phyloP scores from a whole-genome alignment of 352 stramenopile genomes.

The Phytophthora sojae region DNA sequence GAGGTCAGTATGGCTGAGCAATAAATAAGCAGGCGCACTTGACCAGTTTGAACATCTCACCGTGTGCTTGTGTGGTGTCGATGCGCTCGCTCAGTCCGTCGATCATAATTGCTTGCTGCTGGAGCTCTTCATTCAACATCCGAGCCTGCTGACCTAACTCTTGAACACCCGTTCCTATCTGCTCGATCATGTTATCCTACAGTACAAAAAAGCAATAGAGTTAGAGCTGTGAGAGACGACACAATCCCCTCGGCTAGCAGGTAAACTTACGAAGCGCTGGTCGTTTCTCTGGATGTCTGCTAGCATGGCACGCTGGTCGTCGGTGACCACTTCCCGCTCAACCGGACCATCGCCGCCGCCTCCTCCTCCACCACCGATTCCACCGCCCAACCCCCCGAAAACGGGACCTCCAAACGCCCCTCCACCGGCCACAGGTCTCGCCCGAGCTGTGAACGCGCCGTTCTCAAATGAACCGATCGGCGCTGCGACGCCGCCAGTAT shows the following conservation, averaged over 20 bases:
- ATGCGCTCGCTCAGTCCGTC: conserved; percentile 83
- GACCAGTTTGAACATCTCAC: conserved; percentile 32
- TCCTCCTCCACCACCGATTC: conserved; percentile 33
- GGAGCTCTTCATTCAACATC: conserved; percentile 84
- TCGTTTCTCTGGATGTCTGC: conserved; percentile 86
- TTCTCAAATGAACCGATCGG: conserved; percentile 73
- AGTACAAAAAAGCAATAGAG: not conserved
- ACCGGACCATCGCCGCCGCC: conserved; percentile 30
- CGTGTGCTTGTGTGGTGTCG: conserved; percentile 80
- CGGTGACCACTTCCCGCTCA: conserved; percentile 63
- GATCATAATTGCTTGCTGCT: conserved; percentile 91
- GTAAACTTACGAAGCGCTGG: conserved; percentile 75
- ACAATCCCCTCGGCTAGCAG: not conserved
- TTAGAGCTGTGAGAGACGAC: conserved; percentile 1
- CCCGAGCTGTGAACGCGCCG: conserved; percentile 55
- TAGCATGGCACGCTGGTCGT: conserved; percentile 72
- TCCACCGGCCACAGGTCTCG: conserved; percentile 16
- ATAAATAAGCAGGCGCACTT: not conserved
- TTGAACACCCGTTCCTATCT: conserved; percentile 84
- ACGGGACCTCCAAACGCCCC: conserved; percentile 29
- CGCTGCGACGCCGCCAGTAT: conserved; percentile 50
- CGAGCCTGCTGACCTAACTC: conserved; percentile 79
- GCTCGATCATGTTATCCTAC: conserved; percentile 87
- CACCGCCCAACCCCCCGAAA: conserved; percentile 40
- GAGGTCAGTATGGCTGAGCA: conserved; percentile 6